Conservation (phyloP, 1,139 yeast species). For the Kurtzmaniella quercitrusa region DNA sequence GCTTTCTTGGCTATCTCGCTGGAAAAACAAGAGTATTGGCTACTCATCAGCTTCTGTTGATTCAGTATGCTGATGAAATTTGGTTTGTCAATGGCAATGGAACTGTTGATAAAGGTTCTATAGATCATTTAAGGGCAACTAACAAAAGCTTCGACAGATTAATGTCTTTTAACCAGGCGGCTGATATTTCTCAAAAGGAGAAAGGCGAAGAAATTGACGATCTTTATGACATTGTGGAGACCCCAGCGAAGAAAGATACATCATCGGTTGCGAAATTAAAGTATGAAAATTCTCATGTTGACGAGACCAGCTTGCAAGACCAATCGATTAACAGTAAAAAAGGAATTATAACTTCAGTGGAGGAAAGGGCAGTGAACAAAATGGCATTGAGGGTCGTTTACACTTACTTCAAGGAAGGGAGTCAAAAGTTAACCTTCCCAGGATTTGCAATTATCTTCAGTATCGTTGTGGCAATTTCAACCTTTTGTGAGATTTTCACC, state of each 20-base stretch:
- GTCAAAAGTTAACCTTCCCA: slow-evolving; percentile 22
- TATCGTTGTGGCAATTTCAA: slow-evolving; percentile 36
- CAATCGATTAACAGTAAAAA: slow-evolving; percentile 1
- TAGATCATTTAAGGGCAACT: slow-evolving; percentile 21
- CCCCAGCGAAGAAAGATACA: neutral
- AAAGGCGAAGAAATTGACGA: neutral
- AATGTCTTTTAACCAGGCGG: slow-evolving; percentile 16
- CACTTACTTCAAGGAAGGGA: slow-evolving; percentile 15
- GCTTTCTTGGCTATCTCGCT: slow-evolving; percentile 27
- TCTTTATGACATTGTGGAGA: neutral
- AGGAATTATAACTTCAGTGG: slow-evolving; percentile 16
- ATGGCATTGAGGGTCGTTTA: slow-evolving; percentile 14
- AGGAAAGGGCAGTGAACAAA: slow-evolving; percentile 17
- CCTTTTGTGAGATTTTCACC: slow-evolving; percentile 34
- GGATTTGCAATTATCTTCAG: slow-evolving; percentile 25
- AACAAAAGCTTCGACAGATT: slow-evolving; percentile 25
- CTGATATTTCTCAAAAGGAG: neutral
- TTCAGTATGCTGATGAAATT: slow-evolving; percentile 30
- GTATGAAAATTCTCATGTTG: neutral
- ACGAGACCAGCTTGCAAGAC: neutral
- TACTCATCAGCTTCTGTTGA: slow-evolving; percentile 34
- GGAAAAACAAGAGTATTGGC: slow-evolving; percentile 32
- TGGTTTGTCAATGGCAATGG: slow-evolving; percentile 34
- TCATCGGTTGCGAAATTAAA: neutral
- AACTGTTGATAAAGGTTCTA: slow-evolving; percentile 29